Evolutionary conservation across 2,329 filamentous ascomycete species (phyloP), one percentile per base, ranked within the genome.

Genomic region (Decorospora gaudefroyi): DNA sequence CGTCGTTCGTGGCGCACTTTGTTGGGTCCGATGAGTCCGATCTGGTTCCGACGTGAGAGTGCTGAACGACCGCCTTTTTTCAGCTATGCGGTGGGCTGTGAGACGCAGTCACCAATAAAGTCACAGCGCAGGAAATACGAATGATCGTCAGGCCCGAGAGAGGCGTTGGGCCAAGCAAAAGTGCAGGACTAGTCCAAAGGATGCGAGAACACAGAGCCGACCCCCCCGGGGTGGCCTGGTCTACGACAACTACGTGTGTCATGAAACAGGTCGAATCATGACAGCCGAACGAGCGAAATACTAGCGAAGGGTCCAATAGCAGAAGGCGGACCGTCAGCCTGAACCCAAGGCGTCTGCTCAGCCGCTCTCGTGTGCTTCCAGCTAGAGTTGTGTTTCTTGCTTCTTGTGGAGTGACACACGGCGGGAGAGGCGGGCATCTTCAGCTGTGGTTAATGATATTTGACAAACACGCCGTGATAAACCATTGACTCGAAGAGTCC

Each of bases 41-140:
- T 61, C 54, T 55, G 51, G 47, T 56, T 50, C 46, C 51, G 49
- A 44, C 50, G 48, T 47, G 42, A 42, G 53, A 49, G 48, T 51
- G 51, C 50, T 49, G 50, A 47, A 40, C 46, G 43, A 50, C 53
- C 46, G 18, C 51, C 49, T 50, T 49, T 28, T 49, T 28, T 49
- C 55, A 61, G 59, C 59, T 59, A 62, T 61, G 46, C 50, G 42
- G 49, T 53, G 47, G 43, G 46, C 30, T 51, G 55, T 59, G 52
- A 58, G 57, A 61, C 55, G 48, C 39, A 27, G 44, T 51, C 42
- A 35, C 59, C 64, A 62, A 68, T 64, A 49, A 46, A 37, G 51
- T 37, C 26, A 27, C 25, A 40, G 36, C 15, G 23, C 11, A 46
- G 42, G 46, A 35, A 47, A 54, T 46, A 51, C 47, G 44, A 44